A percentile compares a stretch with the other conserved stretches of the same genome.
Conservation (phyloP, 169 alveolate species). For the Cryptosporidium muris region DNA sequence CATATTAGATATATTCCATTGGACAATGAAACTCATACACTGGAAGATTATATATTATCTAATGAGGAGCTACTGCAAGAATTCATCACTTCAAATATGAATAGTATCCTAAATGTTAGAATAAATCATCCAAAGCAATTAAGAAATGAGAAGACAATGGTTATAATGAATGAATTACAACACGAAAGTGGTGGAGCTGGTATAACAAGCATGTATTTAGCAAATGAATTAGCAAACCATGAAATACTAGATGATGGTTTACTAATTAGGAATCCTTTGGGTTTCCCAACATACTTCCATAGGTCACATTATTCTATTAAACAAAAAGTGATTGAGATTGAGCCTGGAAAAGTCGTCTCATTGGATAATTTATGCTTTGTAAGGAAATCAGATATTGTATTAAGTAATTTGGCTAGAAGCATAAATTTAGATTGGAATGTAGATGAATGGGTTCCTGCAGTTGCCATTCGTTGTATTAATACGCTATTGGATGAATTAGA, state of each 20-base stretch:
- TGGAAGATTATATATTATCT: constrained; percentile 61
- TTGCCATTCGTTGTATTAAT: constrained; percentile 67
- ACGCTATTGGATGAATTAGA: constrained; percentile 66
- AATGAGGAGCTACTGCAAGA: constrained; percentile 66
- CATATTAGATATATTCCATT: constrained; percentile 64
- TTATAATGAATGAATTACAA: constrained; percentile 55
- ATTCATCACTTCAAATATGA: constrained; percentile 66
- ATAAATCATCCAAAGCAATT: constrained; percentile 31
- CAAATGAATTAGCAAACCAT: constrained; percentile 69
- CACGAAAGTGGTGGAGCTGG: constrained; percentile 72
- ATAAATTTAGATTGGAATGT: constrained; percentile 70
- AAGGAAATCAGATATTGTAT: constrained; percentile 34
- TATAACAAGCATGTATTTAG: constrained; percentile 64
- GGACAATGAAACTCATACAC: constrained; percentile 48
- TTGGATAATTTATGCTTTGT: constrained; percentile 64
- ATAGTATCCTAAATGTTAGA: constrained; percentile 49
- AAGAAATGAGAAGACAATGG: constrained; percentile 43
- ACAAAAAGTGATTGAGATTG: constrained; percentile 63
- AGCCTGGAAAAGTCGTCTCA: constrained; percentile 63
- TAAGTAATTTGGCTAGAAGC: constrained; percentile 55
- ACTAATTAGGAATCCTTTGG: constrained; percentile 55
- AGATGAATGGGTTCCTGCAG: constrained; percentile 71
- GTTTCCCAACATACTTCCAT: constrained; percentile 67
- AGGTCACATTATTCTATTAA: constrained; percentile 56
- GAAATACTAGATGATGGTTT: constrained; percentile 67